Evolutionary conservation across 306 rosid genomes (phyloP), one percentile per base, ranked within the genome.

Genomic region (Sicyos baderoa): DNA sequence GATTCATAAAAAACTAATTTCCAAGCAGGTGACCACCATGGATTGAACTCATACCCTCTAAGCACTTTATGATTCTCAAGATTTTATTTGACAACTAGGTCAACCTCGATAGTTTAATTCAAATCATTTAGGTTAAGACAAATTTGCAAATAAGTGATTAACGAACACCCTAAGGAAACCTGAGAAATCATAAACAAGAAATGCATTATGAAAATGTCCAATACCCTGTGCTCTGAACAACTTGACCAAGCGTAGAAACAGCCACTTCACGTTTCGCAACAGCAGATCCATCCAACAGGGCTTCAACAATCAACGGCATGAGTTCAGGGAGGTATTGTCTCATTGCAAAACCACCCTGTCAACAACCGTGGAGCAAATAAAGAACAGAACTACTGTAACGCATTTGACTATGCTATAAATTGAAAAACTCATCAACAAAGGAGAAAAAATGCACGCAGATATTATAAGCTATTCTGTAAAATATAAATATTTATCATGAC

Each of bases 181-280:
- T 23, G 7, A 67, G 22, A 47, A 68, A 25, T 49, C 63, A 7
- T 50, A 23, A 42, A 66, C 45, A 60, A 14, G 19, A 47, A 25
- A 27, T 77, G 59, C 25, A 48, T 15, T 27, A 73, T 60, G 73
- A 62, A 60, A 56, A 72, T 45, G 74, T 49, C 29, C 25, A 79
- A 70, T 86, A 93, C 98, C 98, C 98, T 50, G 98, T 93, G 90
- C 98, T 93, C 76, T 93, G 98, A 69, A 93, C 97, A 82, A 93
- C 97, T 86, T 93, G 98, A 80, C 98, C 98, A 14, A 93, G 97
- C 15, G 98, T 93, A 74, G 93, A 81, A 51, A 93, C 97, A 72
- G 98, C 97, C 64, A 93, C 92, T 79, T 93, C 98, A 50, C 98
- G 96, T 76, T 93, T 89, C 53, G 85, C 57, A 66, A 89, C 96